Conservation (phyloP, 305 asterid genomes). For the Fraxinus angustifolia region DNA sequence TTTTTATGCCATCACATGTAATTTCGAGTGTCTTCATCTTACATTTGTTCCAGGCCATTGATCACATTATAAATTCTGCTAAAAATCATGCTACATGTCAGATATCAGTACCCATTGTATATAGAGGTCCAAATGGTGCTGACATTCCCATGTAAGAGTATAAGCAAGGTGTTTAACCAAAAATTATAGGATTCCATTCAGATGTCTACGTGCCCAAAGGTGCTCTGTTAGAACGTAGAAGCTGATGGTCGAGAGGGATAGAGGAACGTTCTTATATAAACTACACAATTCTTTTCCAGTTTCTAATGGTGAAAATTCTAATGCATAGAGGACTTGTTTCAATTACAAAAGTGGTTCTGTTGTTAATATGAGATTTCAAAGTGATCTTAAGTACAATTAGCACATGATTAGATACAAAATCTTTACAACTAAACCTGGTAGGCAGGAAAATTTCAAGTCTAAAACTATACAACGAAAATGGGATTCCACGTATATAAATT, state of each 20-base stretch:
- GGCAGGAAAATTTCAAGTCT: slow-evolving; percentile 12
- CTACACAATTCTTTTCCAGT: background rate
- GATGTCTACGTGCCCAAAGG: background rate
- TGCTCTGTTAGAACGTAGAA: background rate
- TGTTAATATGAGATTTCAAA: background rate
- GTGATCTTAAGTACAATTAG: background rate
- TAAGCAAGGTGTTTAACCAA: background rate
- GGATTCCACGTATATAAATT: background rate
- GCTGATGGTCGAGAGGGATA: background rate
- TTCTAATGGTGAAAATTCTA: background rate
- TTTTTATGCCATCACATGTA: slow-evolving; percentile 1
- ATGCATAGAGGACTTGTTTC: background rate
- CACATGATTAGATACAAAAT: background rate
- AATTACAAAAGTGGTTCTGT: background rate
- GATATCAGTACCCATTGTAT: background rate
- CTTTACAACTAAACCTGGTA: background rate
- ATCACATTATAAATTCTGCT: background rate
- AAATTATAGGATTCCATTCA: background rate
- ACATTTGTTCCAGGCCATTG: background rate
- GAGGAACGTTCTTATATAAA: background rate
- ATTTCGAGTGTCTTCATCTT: background rate
- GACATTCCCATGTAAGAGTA: slow-evolving; percentile 80
- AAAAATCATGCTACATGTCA: slow-evolving; percentile 30
- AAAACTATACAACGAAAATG: slow-evolving; percentile 27
- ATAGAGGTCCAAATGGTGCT: slow-evolving; percentile 48